phyloP scores from a whole-genome alignment of 768 basidiomycete genomes.

The Baorangia bicolor region DNA sequence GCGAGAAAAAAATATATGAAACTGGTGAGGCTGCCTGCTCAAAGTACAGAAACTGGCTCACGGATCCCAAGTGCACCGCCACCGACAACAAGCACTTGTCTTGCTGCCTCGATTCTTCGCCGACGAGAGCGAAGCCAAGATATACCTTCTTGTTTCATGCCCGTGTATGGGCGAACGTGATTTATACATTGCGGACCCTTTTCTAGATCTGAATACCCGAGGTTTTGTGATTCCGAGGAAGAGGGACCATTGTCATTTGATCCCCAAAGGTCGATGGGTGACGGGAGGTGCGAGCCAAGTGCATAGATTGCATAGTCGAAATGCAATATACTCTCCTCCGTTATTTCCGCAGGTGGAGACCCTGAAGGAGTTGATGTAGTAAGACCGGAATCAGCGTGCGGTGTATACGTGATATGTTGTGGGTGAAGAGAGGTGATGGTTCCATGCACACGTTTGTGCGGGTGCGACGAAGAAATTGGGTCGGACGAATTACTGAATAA shows the following conservation, averaged over 20 bases:
- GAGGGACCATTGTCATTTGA: neutral
- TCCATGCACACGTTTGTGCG: conserved; percentile 44
- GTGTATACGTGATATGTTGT: conserved; percentile 36
- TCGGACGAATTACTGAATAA: conserved; percentile 37
- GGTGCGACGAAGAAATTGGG: neutral
- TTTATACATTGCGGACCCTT: neutral
- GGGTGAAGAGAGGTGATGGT: conserved; percentile 40
- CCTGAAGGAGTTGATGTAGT: neutral
- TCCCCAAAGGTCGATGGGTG: conserved; percentile 56
- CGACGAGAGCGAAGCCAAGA: conserved; percentile 54
- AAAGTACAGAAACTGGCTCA: conserved; percentile 32
- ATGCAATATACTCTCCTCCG: conserved; percentile 28
- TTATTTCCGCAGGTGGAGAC: neutral
- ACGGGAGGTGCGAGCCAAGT: conserved; percentile 56
- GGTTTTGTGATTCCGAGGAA: neutral
- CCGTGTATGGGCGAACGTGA: conserved; percentile 28
- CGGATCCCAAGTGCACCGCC: conserved; percentile 75
- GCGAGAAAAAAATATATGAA: neutral
- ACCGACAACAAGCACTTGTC: conserved; percentile 61
- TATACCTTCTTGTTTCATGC: conserved; percentile 49
- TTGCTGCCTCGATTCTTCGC: conserved; percentile 42
- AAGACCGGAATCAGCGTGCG: neutral
- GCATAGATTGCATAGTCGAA: conserved; percentile 64
- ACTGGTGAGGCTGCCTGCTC: neutral
- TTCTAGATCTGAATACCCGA: neutral